phyloP scores from a whole-genome alignment of 129 eudicot genomes.

The Glebionis coronaria region DNA sequence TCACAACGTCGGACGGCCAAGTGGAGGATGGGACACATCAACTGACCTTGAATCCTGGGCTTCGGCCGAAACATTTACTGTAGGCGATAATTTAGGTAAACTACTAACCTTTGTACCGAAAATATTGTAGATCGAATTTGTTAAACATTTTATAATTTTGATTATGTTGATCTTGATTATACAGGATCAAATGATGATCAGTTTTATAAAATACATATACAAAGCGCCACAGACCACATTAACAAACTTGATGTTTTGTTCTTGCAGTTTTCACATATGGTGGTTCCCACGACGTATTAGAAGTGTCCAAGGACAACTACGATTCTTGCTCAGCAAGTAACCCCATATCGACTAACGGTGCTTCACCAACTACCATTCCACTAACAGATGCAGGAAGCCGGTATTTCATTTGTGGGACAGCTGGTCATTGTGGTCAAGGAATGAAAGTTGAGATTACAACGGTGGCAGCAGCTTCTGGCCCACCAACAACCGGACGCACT shows the following conservation, averaged over 20 bases:
- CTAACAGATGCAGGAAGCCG: conserved; percentile 54
- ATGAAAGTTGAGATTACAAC: conserved; percentile 64
- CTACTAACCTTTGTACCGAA: neutral
- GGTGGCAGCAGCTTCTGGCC: conserved; percentile 37
- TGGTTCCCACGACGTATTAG: conserved; percentile 47
- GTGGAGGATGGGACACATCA: conserved; percentile 65
- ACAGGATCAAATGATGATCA: too few species aligned
- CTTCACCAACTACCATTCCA: conserved; percentile 36
- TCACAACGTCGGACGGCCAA: conserved; percentile 54
- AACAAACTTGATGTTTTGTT: conserved; percentile 6
- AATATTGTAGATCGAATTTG: neutral
- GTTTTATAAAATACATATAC: too few species aligned
- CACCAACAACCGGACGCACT: conserved; percentile 29
- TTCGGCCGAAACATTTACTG: conserved; percentile 40
- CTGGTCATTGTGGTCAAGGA: conserved; percentile 65
- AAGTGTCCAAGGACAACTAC: conserved; percentile 51
- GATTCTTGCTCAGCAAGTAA: conserved; percentile 46
- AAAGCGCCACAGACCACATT: too few species aligned
- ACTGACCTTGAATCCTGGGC: conserved; percentile 54
- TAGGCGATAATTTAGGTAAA: conserved; percentile 58
- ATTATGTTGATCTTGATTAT: too few species aligned
- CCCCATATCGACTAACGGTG: conserved; percentile 25
- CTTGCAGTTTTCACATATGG: conserved; percentile 59
- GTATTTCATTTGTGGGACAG: conserved; percentile 74
- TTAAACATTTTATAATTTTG: too few species aligned